These are phyloP conservation scores for Rehmannia glutinosa DNA, from an alignment of 257 asterid genomes.

Conservation along the genomic window DNA sequence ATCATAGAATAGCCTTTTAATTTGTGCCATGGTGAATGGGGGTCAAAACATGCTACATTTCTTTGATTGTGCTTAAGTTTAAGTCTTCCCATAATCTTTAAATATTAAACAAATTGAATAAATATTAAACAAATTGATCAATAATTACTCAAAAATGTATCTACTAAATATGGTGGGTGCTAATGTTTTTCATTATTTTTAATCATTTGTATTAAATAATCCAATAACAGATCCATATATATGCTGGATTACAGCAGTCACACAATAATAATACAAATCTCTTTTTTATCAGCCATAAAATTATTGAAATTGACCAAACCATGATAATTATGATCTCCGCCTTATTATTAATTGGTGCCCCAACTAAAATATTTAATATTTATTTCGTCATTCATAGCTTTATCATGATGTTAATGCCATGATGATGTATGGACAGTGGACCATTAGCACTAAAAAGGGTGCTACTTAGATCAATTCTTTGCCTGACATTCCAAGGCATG, in stretches of 20 bases:
- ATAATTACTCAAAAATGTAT: no score
- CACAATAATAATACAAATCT: neutral
- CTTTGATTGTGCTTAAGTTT: slow-evolving; percentile 16
- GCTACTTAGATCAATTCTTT: no score
- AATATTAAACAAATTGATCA: neutral
- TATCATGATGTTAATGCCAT: neutral
- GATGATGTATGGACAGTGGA: no score
- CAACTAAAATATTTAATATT: neutral
- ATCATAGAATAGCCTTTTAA: neutral
- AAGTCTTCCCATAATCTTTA: neutral
- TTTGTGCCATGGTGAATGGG: slow-evolving; percentile 21
- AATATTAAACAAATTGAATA: neutral
- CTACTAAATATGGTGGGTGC: neutral
- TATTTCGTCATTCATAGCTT: neutral
- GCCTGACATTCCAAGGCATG: no score
- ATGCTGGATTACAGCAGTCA: slow-evolving; percentile 9
- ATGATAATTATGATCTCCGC: neutral
- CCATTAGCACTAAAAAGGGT: no score
- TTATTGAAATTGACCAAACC: slow-evolving; percentile 16
- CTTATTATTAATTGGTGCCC: neutral
- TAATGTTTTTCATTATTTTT: neutral
- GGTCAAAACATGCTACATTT: slow-evolving; percentile 21
- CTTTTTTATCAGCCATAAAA: slow-evolving; percentile 1
- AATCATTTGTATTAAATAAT: neutral
- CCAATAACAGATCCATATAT: neutral